Evolutionary conservation across 495 filamentous ascomycete species (phyloP).

Genomic region (Penicillium canescens): DNA sequence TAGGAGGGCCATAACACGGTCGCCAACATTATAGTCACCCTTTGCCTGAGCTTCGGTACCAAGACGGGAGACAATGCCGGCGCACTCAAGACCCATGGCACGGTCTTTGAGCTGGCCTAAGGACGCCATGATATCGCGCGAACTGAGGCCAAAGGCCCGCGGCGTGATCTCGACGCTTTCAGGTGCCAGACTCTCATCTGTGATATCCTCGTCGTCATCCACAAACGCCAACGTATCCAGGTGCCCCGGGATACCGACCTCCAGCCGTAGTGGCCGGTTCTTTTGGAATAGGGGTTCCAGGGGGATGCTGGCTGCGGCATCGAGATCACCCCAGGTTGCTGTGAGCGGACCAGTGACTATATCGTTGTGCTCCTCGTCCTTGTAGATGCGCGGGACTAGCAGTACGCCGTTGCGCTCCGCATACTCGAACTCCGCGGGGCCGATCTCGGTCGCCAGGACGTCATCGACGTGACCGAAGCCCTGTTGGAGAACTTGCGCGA

Average conservation of each 20-base stretch:
- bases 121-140: not conserved
- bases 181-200: not conserved
- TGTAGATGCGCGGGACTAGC: slow-evolving; percentile 22
- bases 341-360: not conserved
- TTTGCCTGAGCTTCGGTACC: slow-evolving; percentile 13
- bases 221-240: not conserved
- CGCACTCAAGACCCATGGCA: slow-evolving; percentile 41
- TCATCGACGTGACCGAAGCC: not conserved
- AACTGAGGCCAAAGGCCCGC: not conserved
- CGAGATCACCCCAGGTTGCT: not conserved
- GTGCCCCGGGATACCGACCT: not conserved
- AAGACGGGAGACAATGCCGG: slow-evolving; percentile 38
- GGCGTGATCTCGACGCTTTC: not conserved
- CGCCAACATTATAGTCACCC: slow-evolving; percentile 30
- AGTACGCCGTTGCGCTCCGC: slow-evolving; percentile 29
- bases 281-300: not conserved
- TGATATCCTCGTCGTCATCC: not conserved
- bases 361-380: slow-evolving; percentile 4
- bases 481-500: not conserved
- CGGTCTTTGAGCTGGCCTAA: slow-evolving; percentile 34
- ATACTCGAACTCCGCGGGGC: slow-evolving; percentile 21
- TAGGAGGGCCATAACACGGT: slow-evolving; percentile 32
- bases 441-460: not conserved
- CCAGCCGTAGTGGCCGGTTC: not conserved
- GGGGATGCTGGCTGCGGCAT: not conserved